Percentiles rank a stretch among this genome's conserved stretches.
Evolutionary conservation across 495 filamentous ascomycete species (phyloP).

Genomic region (Annulohypoxylon nitens): DNA sequence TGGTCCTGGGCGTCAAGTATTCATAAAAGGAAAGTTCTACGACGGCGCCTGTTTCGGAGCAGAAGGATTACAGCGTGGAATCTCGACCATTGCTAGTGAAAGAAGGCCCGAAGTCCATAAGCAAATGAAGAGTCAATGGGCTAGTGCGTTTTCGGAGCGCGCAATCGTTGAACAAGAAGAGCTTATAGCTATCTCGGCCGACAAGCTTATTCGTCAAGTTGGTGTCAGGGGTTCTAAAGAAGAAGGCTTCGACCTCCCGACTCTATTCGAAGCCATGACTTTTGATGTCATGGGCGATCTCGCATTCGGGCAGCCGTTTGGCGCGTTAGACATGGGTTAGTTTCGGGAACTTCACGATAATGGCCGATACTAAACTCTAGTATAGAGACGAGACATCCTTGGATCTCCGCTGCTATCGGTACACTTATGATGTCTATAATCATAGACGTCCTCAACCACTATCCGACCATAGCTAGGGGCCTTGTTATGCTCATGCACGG

Average conservation of each 20-base stretch:
- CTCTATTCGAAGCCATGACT: constrained; percentile 30
- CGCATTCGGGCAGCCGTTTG: constrained; percentile 64
- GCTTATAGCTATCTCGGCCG: constrained; percentile 49
- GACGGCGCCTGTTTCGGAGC: constrained; percentile 46
- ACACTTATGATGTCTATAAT: constrained; percentile 51
- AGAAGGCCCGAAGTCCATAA: constrained; percentile 52
- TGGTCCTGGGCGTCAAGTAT: constrained; percentile 46
- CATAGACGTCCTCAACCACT: constrained; percentile 22
- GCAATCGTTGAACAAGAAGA: constrained; percentile 60
- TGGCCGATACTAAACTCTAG: background rate
- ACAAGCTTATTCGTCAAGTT: constrained; percentile 28
- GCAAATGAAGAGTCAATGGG: constrained; percentile 50
- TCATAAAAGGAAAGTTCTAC: constrained; percentile 50
- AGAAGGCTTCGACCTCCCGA: constrained; percentile 32
- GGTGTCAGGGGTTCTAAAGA: constrained; percentile 12
- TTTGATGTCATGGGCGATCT: constrained; percentile 66
- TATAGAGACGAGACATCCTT: constrained; percentile 54
- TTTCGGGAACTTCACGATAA: background rate
- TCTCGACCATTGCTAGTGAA: constrained; percentile 43
- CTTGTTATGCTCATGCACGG: constrained; percentile 20
- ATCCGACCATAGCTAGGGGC: constrained; percentile 3
- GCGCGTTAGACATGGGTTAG: constrained; percentile 56
- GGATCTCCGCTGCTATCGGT: constrained; percentile 56
- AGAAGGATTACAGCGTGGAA: constrained; percentile 20
- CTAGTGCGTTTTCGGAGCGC: constrained; percentile 54